These are phyloP conservation scores for Pseudevernia furfuracea DNA, from an alignment of 495 filamentous ascomycete species.

Conservation along the genomic window DNA sequence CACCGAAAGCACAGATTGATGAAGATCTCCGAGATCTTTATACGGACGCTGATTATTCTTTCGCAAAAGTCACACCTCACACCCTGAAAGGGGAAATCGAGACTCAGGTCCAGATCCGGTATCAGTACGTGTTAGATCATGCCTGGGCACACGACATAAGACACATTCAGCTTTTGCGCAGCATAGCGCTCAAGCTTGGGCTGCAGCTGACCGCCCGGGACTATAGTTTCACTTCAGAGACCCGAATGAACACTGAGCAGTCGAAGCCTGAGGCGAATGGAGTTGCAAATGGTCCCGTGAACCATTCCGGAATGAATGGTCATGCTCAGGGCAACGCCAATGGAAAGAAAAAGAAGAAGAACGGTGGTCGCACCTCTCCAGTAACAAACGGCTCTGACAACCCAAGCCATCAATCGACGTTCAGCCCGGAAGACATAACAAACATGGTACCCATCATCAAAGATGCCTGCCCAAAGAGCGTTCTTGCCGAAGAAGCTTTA, in stretches of 20 bases:
- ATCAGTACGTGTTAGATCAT: slow-evolving; percentile 61
- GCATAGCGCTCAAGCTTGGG: slow-evolving; percentile 82
- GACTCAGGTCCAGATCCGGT: slow-evolving; percentile 63
- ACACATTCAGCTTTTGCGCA: slow-evolving; percentile 79
- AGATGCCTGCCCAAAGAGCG: slow-evolving; percentile 80
- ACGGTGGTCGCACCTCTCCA: slow-evolving; percentile 41
- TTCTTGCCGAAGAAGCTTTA: slow-evolving; percentile 88
- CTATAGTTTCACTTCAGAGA: slow-evolving; percentile 58
- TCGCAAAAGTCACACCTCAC: slow-evolving; percentile 67
- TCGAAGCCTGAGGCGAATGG: slow-evolving; percentile 36
- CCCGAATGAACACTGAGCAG: slow-evolving; percentile 34
- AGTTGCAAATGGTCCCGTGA: slow-evolving; percentile 25
- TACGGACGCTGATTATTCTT: slow-evolving; percentile 73
- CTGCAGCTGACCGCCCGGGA: slow-evolving; percentile 79
- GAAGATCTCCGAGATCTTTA: slow-evolving; percentile 65
- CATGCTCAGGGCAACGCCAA: slow-evolving; percentile 29
- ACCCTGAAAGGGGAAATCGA: slow-evolving; percentile 62
- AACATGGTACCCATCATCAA: slow-evolving; percentile 91
- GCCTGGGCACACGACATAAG: slow-evolving; percentile 59
- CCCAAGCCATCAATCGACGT: slow-evolving; percentile 44
- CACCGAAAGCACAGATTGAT: slow-evolving; percentile 70
- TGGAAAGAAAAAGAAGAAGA: slow-evolving; percentile 79
- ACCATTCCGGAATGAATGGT: slow-evolving; percentile 37
- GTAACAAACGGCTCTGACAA: slow-evolving; percentile 41
- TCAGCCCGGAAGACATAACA: slow-evolving; percentile 75